phyloP scores from a whole-genome alignment of 1,284 basidiomycete genomes.

The Cryptococcus jaspeensis region DNA sequence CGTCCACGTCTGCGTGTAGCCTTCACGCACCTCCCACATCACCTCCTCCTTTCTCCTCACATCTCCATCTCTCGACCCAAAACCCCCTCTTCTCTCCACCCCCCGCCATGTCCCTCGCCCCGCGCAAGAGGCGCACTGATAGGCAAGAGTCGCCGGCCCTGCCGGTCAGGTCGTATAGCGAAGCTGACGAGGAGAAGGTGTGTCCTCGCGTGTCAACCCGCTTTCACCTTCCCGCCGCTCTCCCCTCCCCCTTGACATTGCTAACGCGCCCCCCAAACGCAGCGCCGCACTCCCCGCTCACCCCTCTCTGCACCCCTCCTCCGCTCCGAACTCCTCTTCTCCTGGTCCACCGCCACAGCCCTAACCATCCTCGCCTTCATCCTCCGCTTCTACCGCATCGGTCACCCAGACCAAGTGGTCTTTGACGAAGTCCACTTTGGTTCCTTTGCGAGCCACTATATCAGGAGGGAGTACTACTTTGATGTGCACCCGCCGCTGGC shows the following conservation, averaged over 20 bases:
- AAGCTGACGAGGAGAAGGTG: constrained; percentile 32
- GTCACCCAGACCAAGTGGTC: constrained; percentile 89
- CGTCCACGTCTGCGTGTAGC: neutral
- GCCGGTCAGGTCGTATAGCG: constrained; percentile 15
- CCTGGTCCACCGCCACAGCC: constrained; percentile 28
- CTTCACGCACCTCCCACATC: neutral
- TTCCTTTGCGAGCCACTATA: constrained; percentile 83
- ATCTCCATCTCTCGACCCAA: neutral
- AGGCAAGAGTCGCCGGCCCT: constrained; percentile 17
- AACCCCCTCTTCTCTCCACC: neutral
- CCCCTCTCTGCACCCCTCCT: constrained; percentile 12
- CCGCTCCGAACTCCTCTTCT: constrained; percentile 33
- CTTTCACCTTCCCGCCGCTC: neutral
- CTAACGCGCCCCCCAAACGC: neutral
- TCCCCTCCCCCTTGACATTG: neutral
- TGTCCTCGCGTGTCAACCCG: neutral
- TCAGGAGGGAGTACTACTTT: constrained; percentile 92
- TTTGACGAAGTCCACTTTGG: constrained; percentile 98
- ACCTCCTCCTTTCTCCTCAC: constrained; percentile 7
- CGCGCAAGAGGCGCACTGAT: constrained; percentile 26
- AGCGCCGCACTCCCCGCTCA: constrained; percentile 20
- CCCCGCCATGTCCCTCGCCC: constrained; percentile 12
- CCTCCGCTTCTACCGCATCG: constrained; percentile 88
- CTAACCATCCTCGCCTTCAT: constrained; percentile 74
- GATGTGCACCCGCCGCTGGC: constrained; percentile 98